Conservation (phyloP, 179 eudicot genomes). For the Drosera spatulata region DNA sequence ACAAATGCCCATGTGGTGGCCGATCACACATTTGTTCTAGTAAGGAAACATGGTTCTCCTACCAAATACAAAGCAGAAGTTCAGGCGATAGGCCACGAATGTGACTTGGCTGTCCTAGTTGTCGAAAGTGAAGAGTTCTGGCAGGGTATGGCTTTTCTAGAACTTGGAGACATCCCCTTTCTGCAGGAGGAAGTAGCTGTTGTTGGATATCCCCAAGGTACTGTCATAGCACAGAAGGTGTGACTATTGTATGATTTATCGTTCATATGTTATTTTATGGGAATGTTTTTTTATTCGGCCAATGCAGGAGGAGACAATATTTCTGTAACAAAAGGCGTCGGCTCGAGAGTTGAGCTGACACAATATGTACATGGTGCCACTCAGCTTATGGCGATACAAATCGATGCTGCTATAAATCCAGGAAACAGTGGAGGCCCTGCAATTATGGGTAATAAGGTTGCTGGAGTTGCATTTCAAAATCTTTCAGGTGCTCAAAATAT, state of each 20-base stretch:
- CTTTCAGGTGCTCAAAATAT: slow-evolving; percentile 97
- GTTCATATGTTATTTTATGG: neutral
- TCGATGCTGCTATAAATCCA: slow-evolving; percentile 98
- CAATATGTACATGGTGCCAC: slow-evolving; percentile 94
- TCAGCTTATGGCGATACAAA: slow-evolving; percentile 90
- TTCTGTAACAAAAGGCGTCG: slow-evolving; percentile 93
- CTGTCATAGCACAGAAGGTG: neutral
- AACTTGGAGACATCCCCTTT: slow-evolving; percentile 81
- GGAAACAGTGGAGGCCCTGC: slow-evolving; percentile 99
- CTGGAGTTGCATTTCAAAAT: slow-evolving; percentile 97
- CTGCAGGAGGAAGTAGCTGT: slow-evolving; percentile 95
- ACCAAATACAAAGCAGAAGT: slow-evolving; percentile 85
- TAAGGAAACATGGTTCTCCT: slow-evolving; percentile 94
- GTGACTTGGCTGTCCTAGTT: slow-evolving; percentile 84
- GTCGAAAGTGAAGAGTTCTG: slow-evolving; percentile 88
- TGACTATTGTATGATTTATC: too few relatives aligned
- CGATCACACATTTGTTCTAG: slow-evolving; percentile 89
- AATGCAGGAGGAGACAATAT: slow-evolving; percentile 92
- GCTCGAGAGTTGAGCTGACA: slow-evolving; percentile 94
- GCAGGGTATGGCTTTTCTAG: slow-evolving; percentile 80
- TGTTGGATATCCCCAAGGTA: slow-evolving; percentile 99
- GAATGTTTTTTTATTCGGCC: slow-evolving; percentile 6
- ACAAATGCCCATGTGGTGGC: slow-evolving; percentile 99
- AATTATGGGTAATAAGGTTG: slow-evolving; percentile 96
- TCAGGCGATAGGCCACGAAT: slow-evolving; percentile 93